Percentiles rank a stretch among this genome's conserved stretches.
These are phyloP conservation scores for Wallacemonas sp. DNA, from an alignment of 208 protist genomes.

Conservation along the genomic window DNA sequence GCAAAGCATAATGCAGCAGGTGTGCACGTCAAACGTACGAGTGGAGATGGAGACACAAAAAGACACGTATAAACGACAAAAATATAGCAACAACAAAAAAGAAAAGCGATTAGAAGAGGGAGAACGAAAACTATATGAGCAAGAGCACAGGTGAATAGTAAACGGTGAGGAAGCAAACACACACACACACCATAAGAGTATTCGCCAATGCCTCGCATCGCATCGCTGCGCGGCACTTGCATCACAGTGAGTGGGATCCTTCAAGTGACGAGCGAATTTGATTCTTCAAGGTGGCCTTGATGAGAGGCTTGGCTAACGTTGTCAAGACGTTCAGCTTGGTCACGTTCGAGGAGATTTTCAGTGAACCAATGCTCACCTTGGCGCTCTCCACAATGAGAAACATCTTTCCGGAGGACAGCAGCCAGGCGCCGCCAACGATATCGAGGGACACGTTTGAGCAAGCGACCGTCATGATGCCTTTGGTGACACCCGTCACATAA, in stretches of 20 bases:
- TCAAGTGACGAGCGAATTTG: background rate
- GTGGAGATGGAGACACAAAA: too few species aligned
- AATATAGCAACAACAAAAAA: slow-evolving; percentile 1
- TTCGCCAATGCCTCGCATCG: too few species aligned
- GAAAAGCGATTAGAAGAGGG: too few species aligned
- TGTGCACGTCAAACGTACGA: too few species aligned
- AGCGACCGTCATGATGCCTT: slow-evolving; percentile 19
- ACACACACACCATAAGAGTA: slow-evolving; percentile 15
- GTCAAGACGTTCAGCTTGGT: slow-evolving; percentile 43
- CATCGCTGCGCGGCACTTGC: background rate
- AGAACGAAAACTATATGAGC: too few species aligned
- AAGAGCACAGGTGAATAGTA: too few species aligned
- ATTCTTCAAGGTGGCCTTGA: slow-evolving; percentile 34
- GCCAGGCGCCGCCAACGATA: slow-evolving; percentile 4
- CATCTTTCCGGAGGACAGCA: slow-evolving; percentile 20
- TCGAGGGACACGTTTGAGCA: slow-evolving; percentile 26
- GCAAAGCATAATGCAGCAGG: too few species aligned
- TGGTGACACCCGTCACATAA: slow-evolving; percentile 33
- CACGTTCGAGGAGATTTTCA: slow-evolving; percentile 37
- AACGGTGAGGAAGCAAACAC: background rate
- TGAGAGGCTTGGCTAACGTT: slow-evolving; percentile 44
- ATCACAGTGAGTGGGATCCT: slow-evolving; percentile 1
- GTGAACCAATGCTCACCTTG: slow-evolving; percentile 27
- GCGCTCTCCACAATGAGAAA: slow-evolving; percentile 17
- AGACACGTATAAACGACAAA: too few species aligned